Conservation (phyloP, 495 filamentous ascomycete species). For the Neurospora tetraspora region DNA sequence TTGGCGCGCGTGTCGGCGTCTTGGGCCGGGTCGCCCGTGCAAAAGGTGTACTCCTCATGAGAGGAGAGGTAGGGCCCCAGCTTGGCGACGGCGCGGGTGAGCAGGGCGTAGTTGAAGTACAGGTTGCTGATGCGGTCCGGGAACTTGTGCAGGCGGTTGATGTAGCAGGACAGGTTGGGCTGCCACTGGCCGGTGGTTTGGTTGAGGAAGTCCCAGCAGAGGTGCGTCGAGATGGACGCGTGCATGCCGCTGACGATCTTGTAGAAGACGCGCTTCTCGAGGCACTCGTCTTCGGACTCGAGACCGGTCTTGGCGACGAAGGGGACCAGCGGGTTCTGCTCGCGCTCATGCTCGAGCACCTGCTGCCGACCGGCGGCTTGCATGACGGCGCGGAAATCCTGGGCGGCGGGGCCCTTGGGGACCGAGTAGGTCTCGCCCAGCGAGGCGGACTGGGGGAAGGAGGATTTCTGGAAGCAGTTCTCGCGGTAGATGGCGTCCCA, state of each 20-base stretch:
- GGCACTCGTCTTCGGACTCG: slow-evolving; percentile 77
- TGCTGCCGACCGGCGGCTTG: slow-evolving; percentile 60
- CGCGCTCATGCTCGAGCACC: slow-evolving; percentile 38
- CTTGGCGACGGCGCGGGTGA: slow-evolving; percentile 83
- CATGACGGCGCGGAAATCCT: slow-evolving; percentile 75
- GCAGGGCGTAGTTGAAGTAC: slow-evolving; percentile 96
- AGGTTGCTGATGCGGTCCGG: slow-evolving; percentile 93
- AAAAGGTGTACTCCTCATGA: slow-evolving; percentile 65
- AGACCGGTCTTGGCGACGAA: slow-evolving; percentile 44
- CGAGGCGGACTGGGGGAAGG: slow-evolving; percentile 40
- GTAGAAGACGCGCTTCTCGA: slow-evolving; percentile 97
- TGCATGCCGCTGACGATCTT: slow-evolving; percentile 95
- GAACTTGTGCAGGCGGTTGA: slow-evolving; percentile 65
- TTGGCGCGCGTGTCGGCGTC: slow-evolving; percentile 71
- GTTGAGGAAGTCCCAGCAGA: slow-evolving; percentile 95
- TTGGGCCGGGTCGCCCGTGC: slow-evolving; percentile 71
- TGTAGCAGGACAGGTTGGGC: slow-evolving; percentile 86
- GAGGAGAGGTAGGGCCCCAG: slow-evolving; percentile 68
- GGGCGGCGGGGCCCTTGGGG: slow-evolving; percentile 54
- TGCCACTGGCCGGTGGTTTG: slow-evolving; percentile 90
- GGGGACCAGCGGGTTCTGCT: slow-evolving; percentile 38
- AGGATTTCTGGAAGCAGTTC: slow-evolving; percentile 83
- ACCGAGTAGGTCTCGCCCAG: slow-evolving; percentile 25
- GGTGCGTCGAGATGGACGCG: slow-evolving; percentile 86
- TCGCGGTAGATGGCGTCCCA: slow-evolving; percentile 97